A percentile compares a stretch with the other conserved stretches of the same genome.
phyloP scores from a whole-genome alignment of 495 filamentous ascomycete genomes.

The Tuber umbilicatum region DNA sequence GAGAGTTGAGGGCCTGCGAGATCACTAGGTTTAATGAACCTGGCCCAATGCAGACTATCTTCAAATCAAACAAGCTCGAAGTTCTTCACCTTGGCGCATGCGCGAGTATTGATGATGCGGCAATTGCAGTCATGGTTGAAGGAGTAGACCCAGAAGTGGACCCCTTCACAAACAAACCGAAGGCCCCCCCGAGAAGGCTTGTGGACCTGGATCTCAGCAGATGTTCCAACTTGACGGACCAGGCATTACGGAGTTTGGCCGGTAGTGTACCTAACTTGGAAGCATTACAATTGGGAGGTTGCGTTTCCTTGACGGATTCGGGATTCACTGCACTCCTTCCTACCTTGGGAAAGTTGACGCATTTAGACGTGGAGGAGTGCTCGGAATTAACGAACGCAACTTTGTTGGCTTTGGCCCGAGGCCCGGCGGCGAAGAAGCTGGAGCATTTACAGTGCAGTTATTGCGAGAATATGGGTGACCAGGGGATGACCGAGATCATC shows the following conservation, averaged over 20 bases:
- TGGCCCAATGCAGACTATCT: slow-evolving; percentile 63
- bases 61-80: slow-evolving; percentile 71
- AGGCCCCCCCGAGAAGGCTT: slow-evolving; percentile 71
- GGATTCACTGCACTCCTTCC: slow-evolving; percentile 65
- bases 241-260: slow-evolving; percentile 60
- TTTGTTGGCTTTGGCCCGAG: slow-evolving; percentile 63
- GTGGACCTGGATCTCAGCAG: slow-evolving; percentile 79
- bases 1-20: slow-evolving; percentile 76
- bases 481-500: slow-evolving; percentile 76
- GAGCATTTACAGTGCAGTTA: slow-evolving; percentile 82
- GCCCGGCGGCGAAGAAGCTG: slow-evolving; percentile 62
- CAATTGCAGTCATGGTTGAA: slow-evolving; percentile 63
- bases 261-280: slow-evolving; percentile 71
- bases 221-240: slow-evolving; percentile 65
- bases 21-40: slow-evolving; percentile 68
- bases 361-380: slow-evolving; percentile 85
- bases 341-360: slow-evolving; percentile 67
- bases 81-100: slow-evolving; percentile 72
- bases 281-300: slow-evolving; percentile 71
- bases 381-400: slow-evolving; percentile 65
- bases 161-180: slow-evolving; percentile 62
- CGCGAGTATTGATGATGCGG: slow-evolving; percentile 64
- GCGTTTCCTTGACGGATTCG: slow-evolving; percentile 63
- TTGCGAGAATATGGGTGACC: slow-evolving; percentile 78
- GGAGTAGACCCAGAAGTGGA: slow-evolving; percentile 70